Base-by-base conservation (phyloP, 2,329 filamentous ascomycete genomes). In the Talaromyces funiculosus region DNA sequence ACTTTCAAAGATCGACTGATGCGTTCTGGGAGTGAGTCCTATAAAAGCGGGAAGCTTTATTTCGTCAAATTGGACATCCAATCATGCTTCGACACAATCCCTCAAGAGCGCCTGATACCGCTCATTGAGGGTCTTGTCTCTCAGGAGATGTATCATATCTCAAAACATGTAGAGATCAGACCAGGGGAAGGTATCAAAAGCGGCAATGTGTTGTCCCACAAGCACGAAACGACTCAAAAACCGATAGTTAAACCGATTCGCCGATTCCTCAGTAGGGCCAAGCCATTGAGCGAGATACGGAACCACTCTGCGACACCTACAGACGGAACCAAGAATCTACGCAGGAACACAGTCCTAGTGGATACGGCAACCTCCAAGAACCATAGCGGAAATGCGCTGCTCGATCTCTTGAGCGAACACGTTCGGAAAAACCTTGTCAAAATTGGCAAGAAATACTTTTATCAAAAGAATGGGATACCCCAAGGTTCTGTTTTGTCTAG, bases 41-140 rank as follows among this genome's bases (percentile, higher is more conserved):
- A 14, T 22, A 56, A 49, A 26, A 20, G 58, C 33, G 24, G 57
- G 22, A 37, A 73, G 65, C 75, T 97, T 1, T 97, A 90, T 74
- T 96, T 97, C 74, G 92, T 87, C 62, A 99, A 99, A 72, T 80
- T 96, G 12, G 94, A 99, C 69, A 92, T 99, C 20, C 85, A 90
- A 71, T 86, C 90, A 2, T 96, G 93, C 67, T 99, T 97, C 71
- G 94, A 99, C 73, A 96, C 90, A 0, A 97, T 99, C 47, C 94
- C 94, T 0, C 94, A 97, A 71, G 75, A 82, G 26, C 84, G 85
- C 0, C 79, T 97, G 18, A 70, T 97, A 35, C 72, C 80, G 24
- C 78, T 97, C 26, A 82, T 95, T 64, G 77, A 80, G 43, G 71
- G 73, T 64, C 61, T 86, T 70, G 57, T 85, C 83, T 64, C 84